Percentiles rank a stretch among this genome's conserved stretches.
phyloP scores from a whole-genome alignment of 176 grass and related monocot genomes.

The Eragrostis curvula region DNA sequence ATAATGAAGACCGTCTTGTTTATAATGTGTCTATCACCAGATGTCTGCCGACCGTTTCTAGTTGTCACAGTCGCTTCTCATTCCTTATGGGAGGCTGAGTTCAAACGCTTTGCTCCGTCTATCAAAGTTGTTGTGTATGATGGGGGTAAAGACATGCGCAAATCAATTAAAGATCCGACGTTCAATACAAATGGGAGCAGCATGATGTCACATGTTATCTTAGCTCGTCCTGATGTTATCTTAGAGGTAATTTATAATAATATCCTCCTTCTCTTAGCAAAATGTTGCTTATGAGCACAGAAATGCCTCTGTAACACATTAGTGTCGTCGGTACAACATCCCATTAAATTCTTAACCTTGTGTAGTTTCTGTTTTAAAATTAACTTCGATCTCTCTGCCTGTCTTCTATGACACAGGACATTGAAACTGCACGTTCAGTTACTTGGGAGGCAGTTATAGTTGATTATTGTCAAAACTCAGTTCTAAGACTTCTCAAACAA shows the following conservation, averaged over 20 bases:
- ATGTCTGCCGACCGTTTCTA: constrained; percentile 66
- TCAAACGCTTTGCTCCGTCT: constrained; percentile 66
- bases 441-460: constrained; percentile 80
- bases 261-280: neutral
- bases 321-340: neutral
- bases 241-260: constrained; percentile 62
- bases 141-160: constrained; percentile 55
- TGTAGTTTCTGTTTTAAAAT: neutral
- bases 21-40: constrained; percentile 53
- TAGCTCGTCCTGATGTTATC: constrained; percentile 71
- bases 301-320: constrained; percentile 18
- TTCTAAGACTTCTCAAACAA: constrained; percentile 57
- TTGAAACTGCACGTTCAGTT: constrained; percentile 58
- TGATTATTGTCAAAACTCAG: constrained; percentile 68
- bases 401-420: constrained; percentile 58
- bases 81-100: constrained; percentile 72
- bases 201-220: constrained; percentile 77
- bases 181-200: constrained; percentile 59
- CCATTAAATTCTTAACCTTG: constrained; percentile 4
- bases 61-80: constrained; percentile 66
- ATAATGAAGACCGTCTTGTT: constrained; percentile 74
- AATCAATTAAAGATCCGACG: constrained; percentile 62
- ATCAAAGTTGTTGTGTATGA: constrained; percentile 72
- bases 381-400: constrained; percentile 31
- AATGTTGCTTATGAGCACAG: constrained; percentile 24